Base-by-base conservation (phyloP, 805 yeast genomes). In the Candida cerambycidarum region DNA sequence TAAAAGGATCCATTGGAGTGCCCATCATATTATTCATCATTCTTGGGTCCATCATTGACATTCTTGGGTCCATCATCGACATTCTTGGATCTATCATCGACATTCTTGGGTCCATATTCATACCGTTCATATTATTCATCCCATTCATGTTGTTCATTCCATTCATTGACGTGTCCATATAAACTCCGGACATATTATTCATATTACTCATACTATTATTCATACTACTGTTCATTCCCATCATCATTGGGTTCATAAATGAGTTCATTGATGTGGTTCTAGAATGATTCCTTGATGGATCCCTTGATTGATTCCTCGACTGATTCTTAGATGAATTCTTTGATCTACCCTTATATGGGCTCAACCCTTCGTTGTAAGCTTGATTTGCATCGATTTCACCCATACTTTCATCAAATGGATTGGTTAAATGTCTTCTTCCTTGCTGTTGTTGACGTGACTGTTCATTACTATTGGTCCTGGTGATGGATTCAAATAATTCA, bases 401-500 rank as follows among this genome's bases (percentile, higher is more conserved):
- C 33, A 30, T 30, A 18, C n/a, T 16, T 17, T 31, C 23, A 7
- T 28, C 25, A 14, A 36, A 36, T 8, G 39, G 39, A 28, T 36
- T 36, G 15, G 32, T 36, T 12, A 25, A 10, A 27, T 36, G 39
- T 27, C 39, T 25, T 16, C 32, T 25, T 3, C 41, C 41, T 29
- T 38, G 41, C 12, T 3, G 5, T 11, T 10, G 4, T 19, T 13
- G 41, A 10, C 17, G 27, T 18, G 17, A 28, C 3, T 28, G 24
- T 30, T 38, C 41, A 13, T 38, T 36, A 15, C 23, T 38, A 11
- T 11, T 18, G 10, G 33, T 29, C 15, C 28, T 29, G 13, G n/a
- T 19, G 11, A 29, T 13, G 5, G 25, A n/a, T 16, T 47, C 47
- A 29, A 47, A 47, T 32, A 43, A 47, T 32, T 47, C 50, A 33